Percentiles rank a stretch among this genome's conserved stretches.
Evolutionary conservation across 176 grass and related monocot genomes (phyloP).

Genomic region (Oryza punctata): DNA sequence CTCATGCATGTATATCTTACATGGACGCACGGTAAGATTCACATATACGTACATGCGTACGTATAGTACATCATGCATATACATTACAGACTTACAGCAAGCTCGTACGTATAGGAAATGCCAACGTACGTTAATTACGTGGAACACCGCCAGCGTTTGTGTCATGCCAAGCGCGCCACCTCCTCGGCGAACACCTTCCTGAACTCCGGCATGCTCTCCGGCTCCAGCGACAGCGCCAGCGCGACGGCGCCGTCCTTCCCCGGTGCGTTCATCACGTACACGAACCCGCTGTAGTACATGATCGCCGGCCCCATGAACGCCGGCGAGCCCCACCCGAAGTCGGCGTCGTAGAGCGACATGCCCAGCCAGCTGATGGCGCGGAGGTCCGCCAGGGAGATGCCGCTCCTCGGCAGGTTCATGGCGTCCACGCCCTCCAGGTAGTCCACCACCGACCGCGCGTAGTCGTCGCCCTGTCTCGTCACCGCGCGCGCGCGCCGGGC

Average conservation of each 20-base stretch:
- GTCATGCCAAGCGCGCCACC: background rate
- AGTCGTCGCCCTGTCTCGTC: constrained; percentile 56
- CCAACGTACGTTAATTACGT: too few species aligned
- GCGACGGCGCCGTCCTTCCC: constrained; percentile 51
- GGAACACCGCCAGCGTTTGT: too few species aligned
- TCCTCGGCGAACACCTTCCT: constrained; percentile 57
- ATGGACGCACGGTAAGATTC: too few species aligned
- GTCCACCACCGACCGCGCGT: constrained; percentile 57
- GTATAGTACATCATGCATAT: too few species aligned
- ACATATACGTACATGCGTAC: too few species aligned
- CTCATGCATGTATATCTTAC: too few species aligned
- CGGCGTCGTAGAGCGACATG: constrained; percentile 54
- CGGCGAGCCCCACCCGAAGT: constrained; percentile 72
- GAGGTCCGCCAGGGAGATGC: constrained; percentile 39
- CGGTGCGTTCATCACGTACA: constrained; percentile 43
- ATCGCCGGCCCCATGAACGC: constrained; percentile 45
- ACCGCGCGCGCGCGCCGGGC: constrained; percentile 37
- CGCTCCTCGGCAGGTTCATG: constrained; percentile 41
- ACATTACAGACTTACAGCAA: too few species aligned
- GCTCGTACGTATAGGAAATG: too few species aligned
- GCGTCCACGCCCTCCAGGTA: constrained; percentile 48
- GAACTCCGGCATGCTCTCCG: constrained; percentile 61
- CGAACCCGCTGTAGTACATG: constrained; percentile 62
- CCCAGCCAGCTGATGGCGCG: constrained; percentile 72
- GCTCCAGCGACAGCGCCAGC: constrained; percentile 62